Percentiles rank a stretch among this genome's conserved stretches.
Evolutionary conservation across 371 early-diverging fungal genomes (phyloP).

Genomic region (Apophysomyces ossiformis): DNA sequence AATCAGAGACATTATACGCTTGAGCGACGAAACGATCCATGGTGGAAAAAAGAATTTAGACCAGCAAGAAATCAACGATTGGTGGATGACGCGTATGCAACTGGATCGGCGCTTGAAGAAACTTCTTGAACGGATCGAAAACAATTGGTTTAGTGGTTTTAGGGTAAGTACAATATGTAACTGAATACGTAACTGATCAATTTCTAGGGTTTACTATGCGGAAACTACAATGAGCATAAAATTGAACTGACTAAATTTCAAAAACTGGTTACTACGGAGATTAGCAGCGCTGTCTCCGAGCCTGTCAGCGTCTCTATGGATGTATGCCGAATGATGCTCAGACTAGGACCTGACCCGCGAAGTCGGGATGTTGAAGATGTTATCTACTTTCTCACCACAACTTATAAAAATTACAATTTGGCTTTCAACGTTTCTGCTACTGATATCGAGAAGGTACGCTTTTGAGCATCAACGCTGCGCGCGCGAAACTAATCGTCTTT

Average conservation of each 20-base stretch:
- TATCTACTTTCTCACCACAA: constrained; percentile 70
- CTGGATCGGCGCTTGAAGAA: constrained; percentile 71
- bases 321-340: constrained; percentile 62
- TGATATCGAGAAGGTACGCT: constrained; percentile 55
- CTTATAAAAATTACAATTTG: constrained; percentile 59
- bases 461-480: too few species aligned
- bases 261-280: constrained; percentile 14
- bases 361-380: constrained; percentile 68
- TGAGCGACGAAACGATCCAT: constrained; percentile 59
- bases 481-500: not conserved
- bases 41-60: constrained; percentile 41
- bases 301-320: constrained; percentile 53
- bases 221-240: constrained; percentile 22
- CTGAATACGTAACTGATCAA: too few species aligned
- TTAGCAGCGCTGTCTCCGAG: constrained; percentile 25
- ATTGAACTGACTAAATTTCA: constrained; percentile 31
- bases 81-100: constrained; percentile 78
- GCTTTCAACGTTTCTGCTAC: constrained; percentile 55
- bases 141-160: constrained; percentile 85
- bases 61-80: constrained; percentile 64
- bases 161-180: constrained; percentile 30
- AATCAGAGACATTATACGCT: constrained; percentile 60
- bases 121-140: constrained; percentile 68
- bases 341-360: constrained; percentile 56
- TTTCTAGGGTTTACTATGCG: constrained; percentile 32